Conservation (phyloP, 768 basidiomycete genomes). For the Russula brevipes region DNA sequence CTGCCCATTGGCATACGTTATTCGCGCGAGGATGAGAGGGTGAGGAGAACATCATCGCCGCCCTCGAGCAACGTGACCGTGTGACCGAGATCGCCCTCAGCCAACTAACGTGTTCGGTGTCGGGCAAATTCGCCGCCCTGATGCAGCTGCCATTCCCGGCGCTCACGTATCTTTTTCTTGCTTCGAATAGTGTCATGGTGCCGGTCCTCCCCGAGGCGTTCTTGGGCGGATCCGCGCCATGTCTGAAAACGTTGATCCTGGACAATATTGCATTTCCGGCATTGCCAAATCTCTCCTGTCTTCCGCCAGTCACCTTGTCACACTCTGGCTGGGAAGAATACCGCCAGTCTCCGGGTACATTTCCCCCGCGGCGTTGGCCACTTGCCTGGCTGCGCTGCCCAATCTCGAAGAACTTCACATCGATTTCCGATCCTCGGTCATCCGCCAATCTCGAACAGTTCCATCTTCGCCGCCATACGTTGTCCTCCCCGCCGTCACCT, state of each 20-base stretch:
- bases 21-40: too few species aligned
- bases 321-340: background rate
- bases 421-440: background rate
- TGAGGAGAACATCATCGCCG: background rate
- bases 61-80: background rate
- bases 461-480: background rate
- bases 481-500: background rate
- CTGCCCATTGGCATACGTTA: background rate
- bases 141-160: background rate
- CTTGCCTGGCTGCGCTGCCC: background rate
- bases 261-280: background rate
- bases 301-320: background rate
- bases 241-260: background rate
- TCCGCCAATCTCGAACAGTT: background rate
- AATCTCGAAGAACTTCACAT: background rate
- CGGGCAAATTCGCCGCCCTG: background rate
- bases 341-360: background rate
- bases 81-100: background rate
- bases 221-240: slow-evolving; percentile 1
- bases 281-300: background rate
- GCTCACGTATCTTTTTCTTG: background rate
- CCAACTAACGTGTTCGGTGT: background rate
- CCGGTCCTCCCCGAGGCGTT: background rate
- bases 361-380: background rate
- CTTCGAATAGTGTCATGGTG: background rate